Evolutionary conservation across 1,284 basidiomycete genomes (phyloP), one percentile per base, ranked within the genome.

Genomic region (Sporisorium iseilematis-ciliati): DNA sequence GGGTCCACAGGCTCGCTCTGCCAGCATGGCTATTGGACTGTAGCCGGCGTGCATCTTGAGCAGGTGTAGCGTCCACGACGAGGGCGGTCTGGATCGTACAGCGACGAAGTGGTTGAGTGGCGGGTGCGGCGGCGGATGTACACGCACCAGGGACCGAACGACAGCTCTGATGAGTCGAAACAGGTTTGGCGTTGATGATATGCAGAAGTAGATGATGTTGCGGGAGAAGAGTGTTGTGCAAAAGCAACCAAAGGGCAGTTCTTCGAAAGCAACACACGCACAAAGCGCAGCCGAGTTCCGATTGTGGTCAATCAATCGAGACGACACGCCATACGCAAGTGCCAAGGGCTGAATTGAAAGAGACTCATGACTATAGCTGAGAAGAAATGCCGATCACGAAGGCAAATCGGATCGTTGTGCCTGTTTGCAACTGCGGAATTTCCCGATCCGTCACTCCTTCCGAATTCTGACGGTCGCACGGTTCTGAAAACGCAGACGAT

Each of bases 1-100:
- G 40, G 73, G 65, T 6, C 64, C 75, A 45, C 79, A 81, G 8
- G 73, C 68, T 14, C 78, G 71, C 60, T 81, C 78, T 5, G 68
- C 68, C 35, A 80, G 64, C 55, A 80, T 48, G 18, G 65, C 65
- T 11, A 77, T 20, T 5, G 76, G 76, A 33, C 71, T 79, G 60
- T 65, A 79, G 1, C 63, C 67, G 20, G 63, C 51, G 21, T 45
- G 52, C 64, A 75, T 67, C 38, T 43, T 64, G 43, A 65, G 46
- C 29, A 40, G 1, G 7, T 55, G 48, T 18, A 62, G 48, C 8
- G 35, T 18, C 56, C 55, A 57, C 48, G 50, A 29, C 12, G 57
- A 60, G 2, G 61, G 61, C 3, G 64, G 65, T 25, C 26, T 29
- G 21, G 20, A 33, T 31, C 42, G 68, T 3, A 65, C 31, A 35